Conservation (phyloP, 345 rosid genomes). For the Aquilaria sinensis region DNA sequence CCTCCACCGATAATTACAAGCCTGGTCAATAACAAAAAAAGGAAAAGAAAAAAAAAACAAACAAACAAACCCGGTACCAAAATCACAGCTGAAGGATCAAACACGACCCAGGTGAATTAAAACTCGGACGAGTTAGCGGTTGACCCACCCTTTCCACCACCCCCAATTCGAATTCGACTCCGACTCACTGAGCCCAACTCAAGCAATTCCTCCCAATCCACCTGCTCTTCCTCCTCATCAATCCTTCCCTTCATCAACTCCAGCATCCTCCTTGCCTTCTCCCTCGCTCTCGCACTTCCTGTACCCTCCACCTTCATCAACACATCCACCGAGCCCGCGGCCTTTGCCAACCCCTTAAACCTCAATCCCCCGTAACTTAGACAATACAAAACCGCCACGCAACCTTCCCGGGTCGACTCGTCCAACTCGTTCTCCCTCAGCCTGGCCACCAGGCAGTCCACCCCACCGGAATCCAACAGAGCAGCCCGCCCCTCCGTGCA, state of each 20-base stretch:
- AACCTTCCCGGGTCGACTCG: constrained; percentile 49
- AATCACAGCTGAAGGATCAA: no score
- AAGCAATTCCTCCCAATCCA: constrained; percentile 81
- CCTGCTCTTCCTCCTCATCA: constrained; percentile 33
- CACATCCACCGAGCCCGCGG: constrained; percentile 55
- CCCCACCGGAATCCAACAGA: constrained; percentile 74
- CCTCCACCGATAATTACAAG: constrained; percentile 12
- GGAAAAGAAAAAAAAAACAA: background rate
- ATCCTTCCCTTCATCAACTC: constrained; percentile 36
- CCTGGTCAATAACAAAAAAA: background rate
- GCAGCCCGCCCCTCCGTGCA: constrained; percentile 53
- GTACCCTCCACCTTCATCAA: constrained; percentile 38
- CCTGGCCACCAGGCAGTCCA: constrained; percentile 52
- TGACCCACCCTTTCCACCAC: constrained; percentile 20
- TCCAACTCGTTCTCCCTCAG: constrained; percentile 30
- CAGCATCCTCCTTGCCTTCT: constrained; percentile 42
- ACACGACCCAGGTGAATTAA: constrained; percentile 10
- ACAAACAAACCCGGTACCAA: background rate
- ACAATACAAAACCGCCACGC: constrained; percentile 50
- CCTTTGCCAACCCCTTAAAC: constrained; percentile 69
- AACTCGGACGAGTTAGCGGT: constrained; percentile 44
- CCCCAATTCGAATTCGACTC: constrained; percentile 16
- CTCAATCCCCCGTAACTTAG: constrained; percentile 60
- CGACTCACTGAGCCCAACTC: constrained; percentile 36
- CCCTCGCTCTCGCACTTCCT: constrained; percentile 39